Evolutionary conservation across 768 basidiomycete genomes (phyloP).

Genomic region (Panaeolus papilionaceus): DNA sequence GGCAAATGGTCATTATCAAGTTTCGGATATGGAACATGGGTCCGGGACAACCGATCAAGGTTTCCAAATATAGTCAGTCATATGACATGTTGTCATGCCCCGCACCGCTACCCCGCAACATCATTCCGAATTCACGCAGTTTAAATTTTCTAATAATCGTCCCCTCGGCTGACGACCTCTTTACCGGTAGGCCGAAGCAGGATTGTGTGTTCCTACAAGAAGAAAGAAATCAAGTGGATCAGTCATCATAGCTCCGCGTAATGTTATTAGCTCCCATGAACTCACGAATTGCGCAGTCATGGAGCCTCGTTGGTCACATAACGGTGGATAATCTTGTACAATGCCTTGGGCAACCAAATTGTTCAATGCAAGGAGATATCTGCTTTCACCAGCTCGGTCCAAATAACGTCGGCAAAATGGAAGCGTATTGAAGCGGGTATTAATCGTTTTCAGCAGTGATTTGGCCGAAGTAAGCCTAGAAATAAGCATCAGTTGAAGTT

Average conservation of each 20-base stretch:
- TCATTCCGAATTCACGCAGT: constrained; percentile 21
- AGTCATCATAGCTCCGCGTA: neutral
- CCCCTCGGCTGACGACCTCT: constrained; percentile 84
- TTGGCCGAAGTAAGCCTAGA: constrained; percentile 83
- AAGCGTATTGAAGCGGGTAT: constrained; percentile 91
- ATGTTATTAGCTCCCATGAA: constrained; percentile 20
- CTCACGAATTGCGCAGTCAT: constrained; percentile 96
- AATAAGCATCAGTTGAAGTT: constrained; percentile 12
- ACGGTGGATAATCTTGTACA: constrained; percentile 91
- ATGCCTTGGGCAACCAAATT: constrained; percentile 88
- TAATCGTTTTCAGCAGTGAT: constrained; percentile 84
- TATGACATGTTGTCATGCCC: constrained; percentile 32
- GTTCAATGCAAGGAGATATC: constrained; percentile 92
- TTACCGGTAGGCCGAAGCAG: constrained; percentile 84
- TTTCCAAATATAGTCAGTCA: constrained; percentile 28
- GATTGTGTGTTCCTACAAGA: constrained; percentile 80
- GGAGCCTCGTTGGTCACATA: constrained; percentile 81
- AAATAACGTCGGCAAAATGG: constrained; percentile 97
- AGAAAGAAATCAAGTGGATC: neutral
- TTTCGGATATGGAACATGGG: constrained; percentile 32
- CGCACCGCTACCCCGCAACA: constrained; percentile 28
- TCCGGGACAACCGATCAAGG: constrained; percentile 23
- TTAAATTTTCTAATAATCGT: constrained; percentile 65
- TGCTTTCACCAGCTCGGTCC: constrained; percentile 90
- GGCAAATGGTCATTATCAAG: constrained; percentile 21